Evolutionary conservation across 805 yeast species (phyloP).

Genomic region (Schwanniomyces pseudopolymorphus): DNA sequence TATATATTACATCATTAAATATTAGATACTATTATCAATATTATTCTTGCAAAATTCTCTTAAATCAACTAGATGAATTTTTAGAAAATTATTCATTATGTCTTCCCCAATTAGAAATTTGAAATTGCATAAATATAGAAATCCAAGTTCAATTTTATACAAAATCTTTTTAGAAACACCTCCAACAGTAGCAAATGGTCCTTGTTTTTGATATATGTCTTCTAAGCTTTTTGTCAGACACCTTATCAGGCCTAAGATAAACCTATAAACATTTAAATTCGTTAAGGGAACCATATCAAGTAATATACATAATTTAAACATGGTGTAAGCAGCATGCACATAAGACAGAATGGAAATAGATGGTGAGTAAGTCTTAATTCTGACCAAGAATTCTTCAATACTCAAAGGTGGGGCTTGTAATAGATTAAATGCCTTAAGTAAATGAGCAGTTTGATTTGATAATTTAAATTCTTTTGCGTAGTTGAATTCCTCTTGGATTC

Average conservation of each 20-base stretch:
- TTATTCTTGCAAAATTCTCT: conserved; percentile 18
- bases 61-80: conserved; percentile 27
- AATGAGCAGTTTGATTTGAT: conserved; percentile 23
- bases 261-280: conserved; percentile 35
- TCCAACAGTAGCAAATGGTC: conserved; percentile 41
- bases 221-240: conserved; percentile 43
- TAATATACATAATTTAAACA: conserved; percentile 34
- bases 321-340: conserved; percentile 38
- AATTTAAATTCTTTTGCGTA: conserved; percentile 11
- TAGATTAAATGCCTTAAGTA: conserved; percentile 32
- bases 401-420: conserved; percentile 34
- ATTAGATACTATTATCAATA: neutral
- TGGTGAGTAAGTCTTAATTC: conserved; percentile 40
- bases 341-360: conserved; percentile 39
- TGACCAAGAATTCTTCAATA: conserved; percentile 32
- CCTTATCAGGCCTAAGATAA: conserved; percentile 39
- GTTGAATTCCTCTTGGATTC: conserved; percentile 20
- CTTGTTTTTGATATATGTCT: conserved; percentile 42
- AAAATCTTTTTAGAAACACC: conserved; percentile 39
- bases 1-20: neutral
- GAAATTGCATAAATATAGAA: conserved; percentile 40
- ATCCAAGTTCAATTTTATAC: conserved; percentile 38
- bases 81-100: conserved; percentile 32
- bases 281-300: conserved; percentile 32
- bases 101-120: conserved; percentile 35